Evolutionary conservation across 164 flowering plant species (phyloP), one percentile per base, ranked within the genome.

Genomic region (Sextonia rubra): DNA sequence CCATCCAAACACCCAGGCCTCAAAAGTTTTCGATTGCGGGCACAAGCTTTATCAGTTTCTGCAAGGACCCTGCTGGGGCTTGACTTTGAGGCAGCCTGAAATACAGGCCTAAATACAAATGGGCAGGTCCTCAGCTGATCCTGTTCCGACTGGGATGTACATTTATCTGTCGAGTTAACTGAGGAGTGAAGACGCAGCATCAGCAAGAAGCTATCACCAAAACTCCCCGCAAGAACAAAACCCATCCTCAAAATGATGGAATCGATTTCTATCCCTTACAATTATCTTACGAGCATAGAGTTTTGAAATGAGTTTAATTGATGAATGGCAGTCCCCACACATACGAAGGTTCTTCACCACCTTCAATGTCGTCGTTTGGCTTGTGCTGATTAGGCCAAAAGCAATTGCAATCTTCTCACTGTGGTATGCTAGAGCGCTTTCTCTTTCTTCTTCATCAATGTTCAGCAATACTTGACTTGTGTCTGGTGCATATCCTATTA

Each of bases 371-470:
- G 80, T 74, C 15, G 61, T 23, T 2, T 80, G 79, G 26, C 58
- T 68, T 64, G 89, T 86, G 49, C 85, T 83, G 63, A 87, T 84
- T 47, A 87, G 70, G 24, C 90, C 89, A 74, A 82, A 86, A 37
- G 90, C 88, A 76, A 84, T 68, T 56, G 89, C 88, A 70, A 87
- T 83, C 80, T 82, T 87, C 80, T 87, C 90, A 63, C 90, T 85
- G 60, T 89, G 90, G 71, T 79, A 48, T 52, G 72, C 58, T 12
- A 87, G 76, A 1, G 49, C 37, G 23, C 76, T 76, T 58, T 78
- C 82, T 68, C 81, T 87, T 27, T 85, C 83, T 60, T 80, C 82
- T 29, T 87, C 86, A 29, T 82, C 85, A 66, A 85, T 75, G 61
- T 87, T 82, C 47, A 82, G 85, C 74, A 87, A 73, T 25, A 86